phyloP scores from a whole-genome alignment of 2,329 filamentous ascomycete species.

The Ophiostoma ulmi region DNA sequence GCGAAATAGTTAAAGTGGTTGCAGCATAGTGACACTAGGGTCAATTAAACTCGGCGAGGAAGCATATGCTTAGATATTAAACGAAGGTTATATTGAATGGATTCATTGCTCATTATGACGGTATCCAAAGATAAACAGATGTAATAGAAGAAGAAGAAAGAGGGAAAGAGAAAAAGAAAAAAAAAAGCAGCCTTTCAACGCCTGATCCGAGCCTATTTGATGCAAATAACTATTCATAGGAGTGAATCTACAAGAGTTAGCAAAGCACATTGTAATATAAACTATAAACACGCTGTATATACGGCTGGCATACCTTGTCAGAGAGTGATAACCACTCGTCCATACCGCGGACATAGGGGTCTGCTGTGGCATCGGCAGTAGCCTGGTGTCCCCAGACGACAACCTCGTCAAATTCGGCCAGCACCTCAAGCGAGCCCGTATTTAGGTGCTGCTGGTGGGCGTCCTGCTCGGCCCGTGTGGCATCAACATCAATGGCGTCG shows the following conservation, averaged over 20 bases:
- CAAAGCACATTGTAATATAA: neutral
- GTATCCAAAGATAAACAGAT: neutral
- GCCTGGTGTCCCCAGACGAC: slow-evolving; percentile 81
- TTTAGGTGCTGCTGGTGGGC: slow-evolving; percentile 35
- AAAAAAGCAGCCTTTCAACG: slow-evolving; percentile 14
- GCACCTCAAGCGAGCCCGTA: slow-evolving; percentile 55
- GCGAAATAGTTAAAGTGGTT: slow-evolving; percentile 29
- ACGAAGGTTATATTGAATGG: neutral
- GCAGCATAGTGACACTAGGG: slow-evolving; percentile 19
- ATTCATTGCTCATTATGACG: neutral
- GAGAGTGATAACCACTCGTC: slow-evolving; percentile 77
- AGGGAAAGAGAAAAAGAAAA: neutral
- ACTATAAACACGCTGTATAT: neutral
- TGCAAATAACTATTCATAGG: slow-evolving; percentile 9
- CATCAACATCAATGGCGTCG: slow-evolving; percentile 33
- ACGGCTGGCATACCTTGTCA: slow-evolving; percentile 35
- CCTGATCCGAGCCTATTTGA: slow-evolving; percentile 1
- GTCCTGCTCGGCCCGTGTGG: slow-evolving; percentile 40
- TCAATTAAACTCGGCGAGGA: slow-evolving; percentile 5
- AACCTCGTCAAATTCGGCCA: slow-evolving; percentile 67
- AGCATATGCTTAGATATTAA: neutral
- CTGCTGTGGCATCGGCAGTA: slow-evolving; percentile 54
- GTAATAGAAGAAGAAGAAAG: neutral
- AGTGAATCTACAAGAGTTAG: slow-evolving; percentile 17
- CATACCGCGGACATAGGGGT: slow-evolving; percentile 68